These are phyloP conservation scores for Fraxinus sp. DNA, from an alignment of 305 asterid genomes.

Conservation along the genomic window DNA sequence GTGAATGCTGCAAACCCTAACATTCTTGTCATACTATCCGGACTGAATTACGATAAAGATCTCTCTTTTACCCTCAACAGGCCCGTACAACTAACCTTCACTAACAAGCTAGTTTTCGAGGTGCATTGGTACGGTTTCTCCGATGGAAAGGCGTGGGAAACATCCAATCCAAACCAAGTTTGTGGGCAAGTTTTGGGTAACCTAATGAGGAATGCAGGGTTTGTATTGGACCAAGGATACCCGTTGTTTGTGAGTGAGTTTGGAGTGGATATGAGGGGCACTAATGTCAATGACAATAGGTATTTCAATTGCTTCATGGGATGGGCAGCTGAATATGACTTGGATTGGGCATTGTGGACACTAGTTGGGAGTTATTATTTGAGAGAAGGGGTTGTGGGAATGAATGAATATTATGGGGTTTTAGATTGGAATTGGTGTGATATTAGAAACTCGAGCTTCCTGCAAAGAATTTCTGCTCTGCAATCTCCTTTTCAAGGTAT, in stretches of 20 bases:
- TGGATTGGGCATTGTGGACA: slow-evolving; percentile 95
- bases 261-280: slow-evolving; percentile 80
- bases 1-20: slow-evolving; percentile 79
- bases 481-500: slow-evolving; percentile 79
- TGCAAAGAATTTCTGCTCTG: slow-evolving; percentile 56
- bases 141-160: slow-evolving; percentile 65
- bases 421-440: slow-evolving; percentile 77
- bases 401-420: slow-evolving; percentile 74
- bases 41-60: slow-evolving; percentile 65
- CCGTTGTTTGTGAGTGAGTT: slow-evolving; percentile 88
- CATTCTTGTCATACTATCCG: slow-evolving; percentile 69
- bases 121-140: slow-evolving; percentile 87
- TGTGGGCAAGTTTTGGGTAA: slow-evolving; percentile 58
- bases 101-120: slow-evolving; percentile 67
- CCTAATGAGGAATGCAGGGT: slow-evolving; percentile 48
- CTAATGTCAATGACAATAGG: slow-evolving; percentile 78
- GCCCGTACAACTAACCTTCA: slow-evolving; percentile 51
- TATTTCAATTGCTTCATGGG: slow-evolving; percentile 81
- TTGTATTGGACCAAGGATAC: slow-evolving; percentile 72
- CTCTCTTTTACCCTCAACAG: slow-evolving; percentile 52
- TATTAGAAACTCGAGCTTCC: slow-evolving; percentile 53
- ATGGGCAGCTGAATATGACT: slow-evolving; percentile 81
- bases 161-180: slow-evolving; percentile 67
- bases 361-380: slow-evolving; percentile 77
- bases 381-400: slow-evolving; percentile 64